A percentile compares a stretch with the other conserved stretches of the same genome.
phyloP scores from a whole-genome alignment of 352 stramenopile genomes.

The Pythium guiyangense region DNA sequence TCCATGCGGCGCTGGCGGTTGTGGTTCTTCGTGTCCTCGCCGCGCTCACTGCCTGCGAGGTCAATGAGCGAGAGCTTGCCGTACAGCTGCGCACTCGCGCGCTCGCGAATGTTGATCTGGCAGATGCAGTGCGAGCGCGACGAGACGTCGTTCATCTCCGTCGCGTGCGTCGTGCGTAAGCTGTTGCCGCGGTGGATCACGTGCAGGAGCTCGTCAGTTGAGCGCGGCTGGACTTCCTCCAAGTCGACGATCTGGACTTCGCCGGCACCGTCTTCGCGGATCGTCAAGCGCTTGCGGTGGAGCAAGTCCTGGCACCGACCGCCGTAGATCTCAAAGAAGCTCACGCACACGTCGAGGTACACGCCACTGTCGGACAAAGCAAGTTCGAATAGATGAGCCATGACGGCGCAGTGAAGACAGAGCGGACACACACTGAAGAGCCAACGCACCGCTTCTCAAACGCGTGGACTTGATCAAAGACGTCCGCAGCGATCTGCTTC shows the following conservation, averaged over 20 bases:
- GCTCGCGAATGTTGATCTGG: slow-evolving; percentile 86
- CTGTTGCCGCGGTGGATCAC: slow-evolving; percentile 92
- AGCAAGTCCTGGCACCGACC: slow-evolving; percentile 95
- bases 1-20: slow-evolving; percentile 93
- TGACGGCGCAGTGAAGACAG: too few relatives aligned
- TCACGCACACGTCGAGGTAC: slow-evolving; percentile 86
- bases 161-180: slow-evolving; percentile 94
- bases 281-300: slow-evolving; percentile 86
- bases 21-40: slow-evolving; percentile 93
- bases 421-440: not conserved
- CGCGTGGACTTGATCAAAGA: slow-evolving; percentile 71
- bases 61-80: slow-evolving; percentile 96
- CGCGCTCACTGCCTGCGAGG: slow-evolving; percentile 94
- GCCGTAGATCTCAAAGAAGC: slow-evolving; percentile 98
- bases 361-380: slow-evolving; percentile 22
- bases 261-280: slow-evolving; percentile 91
- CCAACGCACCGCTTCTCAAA: slow-evolving; percentile 28
- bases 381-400: not conserved
- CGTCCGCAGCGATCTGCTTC: slow-evolving; percentile 64
- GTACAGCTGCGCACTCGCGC: slow-evolving; percentile 36
- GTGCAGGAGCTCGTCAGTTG: slow-evolving; percentile 89
- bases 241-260: slow-evolving; percentile 96
- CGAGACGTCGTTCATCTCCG: slow-evolving; percentile 94
- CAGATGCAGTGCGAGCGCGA: slow-evolving; percentile 95
- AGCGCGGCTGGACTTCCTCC: slow-evolving; percentile 86